Evolutionary conservation across 441 rosid genomes (phyloP).

Genomic region (Gossypium trilobum): DNA sequence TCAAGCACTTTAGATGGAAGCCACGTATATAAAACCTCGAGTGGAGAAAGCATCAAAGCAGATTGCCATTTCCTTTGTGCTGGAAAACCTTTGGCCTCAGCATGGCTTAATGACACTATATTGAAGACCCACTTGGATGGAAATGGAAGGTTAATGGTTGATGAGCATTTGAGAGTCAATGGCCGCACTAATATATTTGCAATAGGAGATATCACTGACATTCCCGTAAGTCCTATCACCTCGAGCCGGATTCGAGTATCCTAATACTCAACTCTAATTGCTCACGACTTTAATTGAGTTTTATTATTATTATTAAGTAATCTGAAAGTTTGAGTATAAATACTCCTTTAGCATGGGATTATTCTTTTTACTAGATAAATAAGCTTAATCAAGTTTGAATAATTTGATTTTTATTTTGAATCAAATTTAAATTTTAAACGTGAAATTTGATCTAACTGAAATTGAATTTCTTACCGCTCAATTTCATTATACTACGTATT

Average conservation of each 20-base stretch:
- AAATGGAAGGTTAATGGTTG: conserved; percentile 59
- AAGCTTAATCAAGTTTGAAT: too few relatives aligned
- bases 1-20: conserved; percentile 33
- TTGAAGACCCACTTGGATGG: conserved; percentile 45
- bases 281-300: too few relatives aligned
- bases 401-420: too few relatives aligned
- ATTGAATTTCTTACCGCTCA: background rate
- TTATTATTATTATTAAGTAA: too few relatives aligned
- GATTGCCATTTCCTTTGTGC: conserved; percentile 66
- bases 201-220: conserved; percentile 60
- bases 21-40: conserved; percentile 39
- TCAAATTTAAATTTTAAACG: too few relatives aligned
- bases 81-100: conserved; percentile 52
- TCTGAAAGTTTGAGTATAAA: too few relatives aligned
- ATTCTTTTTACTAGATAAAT: too few relatives aligned
- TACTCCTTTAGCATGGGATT: too few relatives aligned
- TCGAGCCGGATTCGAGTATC: too few relatives aligned
- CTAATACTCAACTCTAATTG: background rate
- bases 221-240: conserved; percentile 40
- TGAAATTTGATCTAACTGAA: too few relatives aligned
- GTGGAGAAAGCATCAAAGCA: conserved; percentile 50
- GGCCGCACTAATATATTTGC: conserved; percentile 50
- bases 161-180: conserved; percentile 50
- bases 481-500: background rate
- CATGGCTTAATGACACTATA: conserved; percentile 52